Conservation (phyloP, 208 protist genomes). For the Trypanosoma cruzi region DNA sequence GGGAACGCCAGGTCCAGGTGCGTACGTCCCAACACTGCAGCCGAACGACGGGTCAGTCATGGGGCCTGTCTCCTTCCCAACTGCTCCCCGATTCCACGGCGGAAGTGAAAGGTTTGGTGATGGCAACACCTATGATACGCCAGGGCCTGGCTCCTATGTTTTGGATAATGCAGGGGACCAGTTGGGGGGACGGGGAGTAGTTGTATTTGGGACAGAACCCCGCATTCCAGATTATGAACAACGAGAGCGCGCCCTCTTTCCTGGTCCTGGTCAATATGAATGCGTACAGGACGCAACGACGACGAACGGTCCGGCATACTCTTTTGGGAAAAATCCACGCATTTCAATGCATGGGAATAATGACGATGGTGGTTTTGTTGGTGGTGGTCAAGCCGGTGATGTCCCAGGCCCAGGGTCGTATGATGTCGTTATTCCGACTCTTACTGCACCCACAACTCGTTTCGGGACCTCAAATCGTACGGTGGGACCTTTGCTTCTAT, state of each 20-base stretch:
- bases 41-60: not conserved
- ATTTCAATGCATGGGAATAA: slow-evolving; percentile 9
- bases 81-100: slow-evolving; percentile 19
- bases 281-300: slow-evolving; percentile 13
- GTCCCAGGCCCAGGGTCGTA: slow-evolving; percentile 42
- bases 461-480: slow-evolving; percentile 19
- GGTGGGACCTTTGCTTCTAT: slow-evolving; percentile 4
- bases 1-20: slow-evolving; percentile 47
- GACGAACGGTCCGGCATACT: slow-evolving; percentile 17
- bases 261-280: slow-evolving; percentile 33
- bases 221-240: slow-evolving; percentile 20
- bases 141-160: slow-evolving; percentile 53
- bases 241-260: slow-evolving; percentile 14
- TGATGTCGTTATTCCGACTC: slow-evolving; percentile 20
- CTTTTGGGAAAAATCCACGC: slow-evolving; percentile 45
- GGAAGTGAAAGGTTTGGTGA: not conserved
- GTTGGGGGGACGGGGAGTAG: slow-evolving; percentile 4
- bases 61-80: slow-evolving; percentile 26
- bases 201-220: slow-evolving; percentile 31
- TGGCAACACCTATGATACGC: slow-evolving; percentile 24
- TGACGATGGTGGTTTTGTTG: not conserved
- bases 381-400: no score
- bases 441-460: slow-evolving; percentile 17
- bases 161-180: slow-evolving; percentile 8
- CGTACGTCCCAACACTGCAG: slow-evolving; percentile 9